Evolutionary conservation across 352 stramenopile genomes (phyloP), one percentile per base, ranked within the genome.

Genomic region (Phytophthora brassicae): DNA sequence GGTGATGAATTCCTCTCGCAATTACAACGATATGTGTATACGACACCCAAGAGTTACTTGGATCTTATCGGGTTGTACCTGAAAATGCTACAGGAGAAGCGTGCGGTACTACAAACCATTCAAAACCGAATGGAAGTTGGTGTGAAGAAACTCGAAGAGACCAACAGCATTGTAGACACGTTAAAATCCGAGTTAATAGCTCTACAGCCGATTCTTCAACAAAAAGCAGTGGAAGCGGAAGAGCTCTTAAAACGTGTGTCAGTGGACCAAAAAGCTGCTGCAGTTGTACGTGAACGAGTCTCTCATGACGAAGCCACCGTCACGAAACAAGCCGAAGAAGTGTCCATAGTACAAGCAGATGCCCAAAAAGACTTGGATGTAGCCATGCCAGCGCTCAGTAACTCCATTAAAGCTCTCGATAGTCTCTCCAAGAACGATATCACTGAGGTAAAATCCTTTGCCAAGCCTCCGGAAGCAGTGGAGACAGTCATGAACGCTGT

Each of bases 41-140:
- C 92, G n/a, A 98, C 95, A 3, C 95, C 95, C 0, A 98, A 98
- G 64, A 94, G 74, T n/a, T 98, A 98, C 60, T 61, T 98, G 20
- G 95, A 98, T 65, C 76, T 98, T n/a, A 98, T 98, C 60, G 77
- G 88, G 12, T 66, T 98, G 49, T 98, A 98, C 59, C 74, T 93
- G 17, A 95, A 87, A 43, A 96, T 98, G 89, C 79, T 98, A 2
- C 75, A 90, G 16, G 81, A 96, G 56, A 93, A 97, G 41, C 85
- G 91, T 17, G 77, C 67, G 0, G 72, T 90, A 19, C 71, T 96
- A 5, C 81, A 97, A 13, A 87, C 79, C 7, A 88, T 97, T 54
- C 91, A 90, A 49, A 89, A 68, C 39, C 82, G 95, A 48, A 97
- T 98, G 83, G 75, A 90, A 60, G 89, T 95, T 7, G 95, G 95